Base-by-base conservation (phyloP, 768 basidiomycete genomes). In the Daedalea quercina region DNA sequence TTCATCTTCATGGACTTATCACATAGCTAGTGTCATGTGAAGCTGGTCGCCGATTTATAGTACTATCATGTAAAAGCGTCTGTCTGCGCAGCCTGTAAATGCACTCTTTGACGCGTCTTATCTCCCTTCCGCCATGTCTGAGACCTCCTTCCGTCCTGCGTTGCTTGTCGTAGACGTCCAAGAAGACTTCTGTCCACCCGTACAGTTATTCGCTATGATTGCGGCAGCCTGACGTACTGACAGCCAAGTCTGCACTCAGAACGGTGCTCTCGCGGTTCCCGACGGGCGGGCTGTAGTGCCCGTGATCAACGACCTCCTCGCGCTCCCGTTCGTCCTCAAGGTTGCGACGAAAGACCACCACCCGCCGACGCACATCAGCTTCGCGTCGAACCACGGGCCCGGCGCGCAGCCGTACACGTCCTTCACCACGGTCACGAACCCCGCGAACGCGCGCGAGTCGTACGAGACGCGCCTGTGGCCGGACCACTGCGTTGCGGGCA, bases 161-260 rank as follows among this genome's bases (percentile, higher is more conserved):
- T 73, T 91, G 20, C 62, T 90, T 48, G 76, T 91, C 51, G 71
- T 92, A 34, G 90, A 93, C 63, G 77, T 90, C 66, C 91, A 94
- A 65, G 78, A 88, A 62, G 91, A 94, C 66, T 94, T 94, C 60
- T 77, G 91, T 24, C 65, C 65, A 47, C 65, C 63, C 28, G 65
- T 64, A 58, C 43, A 44, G 11, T 35, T 24, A 31, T 37, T 8
- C 12, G 8, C 25, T 24, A 22, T n/a, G 28, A 9, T 42, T n/a
- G 20, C 31, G 9, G 17, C 19, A 34, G 13, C 43, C 22, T 11
- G 47, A 8, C 24, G 17, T 42, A 23, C 51, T 51, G 41, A 48
- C 44, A n/a, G 12, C 25, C 26, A 15, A 12, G 13, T 44, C 43
- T 43, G 44, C 35, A 9, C 45, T n/a, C 53, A 66, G 65, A 66